These are phyloP conservation scores for Batrachochytrium dendrobatidis DNA, from an alignment of 371 early-diverging fungal genomes.

Conservation along the genomic window DNA sequence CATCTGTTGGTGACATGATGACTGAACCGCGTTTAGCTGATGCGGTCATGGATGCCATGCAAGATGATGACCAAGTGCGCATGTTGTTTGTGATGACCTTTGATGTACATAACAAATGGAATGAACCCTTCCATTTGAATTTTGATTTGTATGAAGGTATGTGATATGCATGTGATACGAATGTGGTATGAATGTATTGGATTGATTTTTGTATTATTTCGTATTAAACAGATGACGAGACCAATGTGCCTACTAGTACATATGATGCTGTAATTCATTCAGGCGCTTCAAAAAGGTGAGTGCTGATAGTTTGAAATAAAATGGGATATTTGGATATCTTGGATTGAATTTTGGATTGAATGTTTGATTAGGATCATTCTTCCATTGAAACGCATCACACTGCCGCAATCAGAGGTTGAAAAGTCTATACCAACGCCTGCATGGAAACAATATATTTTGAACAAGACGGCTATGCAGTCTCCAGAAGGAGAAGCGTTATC, in stretches of 20 bases:
- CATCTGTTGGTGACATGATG: constrained; percentile 30
- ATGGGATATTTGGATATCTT: no score
- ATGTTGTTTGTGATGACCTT: constrained; percentile 64
- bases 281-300: constrained; percentile 41
- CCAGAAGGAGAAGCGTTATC: constrained; percentile 50
- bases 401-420: constrained; percentile 40
- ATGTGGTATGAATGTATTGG: background rate
- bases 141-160: constrained; percentile 56
- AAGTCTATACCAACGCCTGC: constrained; percentile 62
- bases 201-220: background rate
- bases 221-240: constrained; percentile 16
- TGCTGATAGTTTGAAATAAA: no score
- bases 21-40: constrained; percentile 11
- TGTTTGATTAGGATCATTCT: constrained; percentile 64
- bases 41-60: background rate
- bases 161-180: no score
- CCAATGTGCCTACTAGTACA: constrained; percentile 26
- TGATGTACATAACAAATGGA: constrained; percentile 74
- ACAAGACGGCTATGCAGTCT: constrained; percentile 44
- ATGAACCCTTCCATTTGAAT: constrained; percentile 56
- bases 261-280: constrained; percentile 45
- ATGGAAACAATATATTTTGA: constrained; percentile 73
- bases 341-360: no score
- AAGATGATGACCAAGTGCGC: background rate
- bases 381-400: constrained; percentile 56